phyloP scores from a whole-genome alignment of 305 asterid species.

The Solanum hybrid region DNA sequence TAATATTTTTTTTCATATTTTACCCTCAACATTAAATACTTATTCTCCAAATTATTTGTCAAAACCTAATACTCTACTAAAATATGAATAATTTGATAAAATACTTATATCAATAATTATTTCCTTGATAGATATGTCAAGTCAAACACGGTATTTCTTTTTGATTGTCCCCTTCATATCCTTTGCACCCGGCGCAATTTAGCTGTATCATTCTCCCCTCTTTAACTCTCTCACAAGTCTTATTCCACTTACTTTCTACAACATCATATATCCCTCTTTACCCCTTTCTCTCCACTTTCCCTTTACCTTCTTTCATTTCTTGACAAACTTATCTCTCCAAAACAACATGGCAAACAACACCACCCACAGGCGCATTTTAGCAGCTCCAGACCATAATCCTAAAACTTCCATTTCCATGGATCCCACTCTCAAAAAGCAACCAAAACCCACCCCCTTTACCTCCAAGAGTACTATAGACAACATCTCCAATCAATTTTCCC shows the following conservation, averaged over 20 bases:
- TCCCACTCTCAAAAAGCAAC: constrained; percentile 38
- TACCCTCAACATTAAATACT: background rate
- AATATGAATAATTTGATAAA: background rate
- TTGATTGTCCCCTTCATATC: background rate
- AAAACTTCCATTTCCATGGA: constrained; percentile 25
- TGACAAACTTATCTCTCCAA: background rate
- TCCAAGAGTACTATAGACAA: constrained; percentile 9
- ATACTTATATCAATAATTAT: no score
- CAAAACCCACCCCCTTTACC: constrained; percentile 25
- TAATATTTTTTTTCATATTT: no score
- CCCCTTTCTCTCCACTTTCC: background rate
- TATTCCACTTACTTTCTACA: background rate
- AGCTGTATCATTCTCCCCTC: background rate
- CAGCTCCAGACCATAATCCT: constrained; percentile 19
- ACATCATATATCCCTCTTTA: background rate
- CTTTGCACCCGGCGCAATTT: background rate
- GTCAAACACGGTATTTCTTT: background rate
- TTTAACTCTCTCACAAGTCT: background rate
- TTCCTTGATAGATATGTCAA: no score
- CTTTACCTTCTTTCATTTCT: background rate
- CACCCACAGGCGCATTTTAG: constrained; percentile 36
- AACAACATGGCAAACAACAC: constrained; percentile 23
- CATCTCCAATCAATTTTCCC: constrained; percentile 18
- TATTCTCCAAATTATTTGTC: no score
- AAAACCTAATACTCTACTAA: no score